Percentiles rank a stretch among this genome's conserved stretches.
These are phyloP conservation scores for Epichloe glyceriae DNA, from an alignment of 2,329 filamentous ascomycete genomes.

Conservation along the genomic window DNA sequence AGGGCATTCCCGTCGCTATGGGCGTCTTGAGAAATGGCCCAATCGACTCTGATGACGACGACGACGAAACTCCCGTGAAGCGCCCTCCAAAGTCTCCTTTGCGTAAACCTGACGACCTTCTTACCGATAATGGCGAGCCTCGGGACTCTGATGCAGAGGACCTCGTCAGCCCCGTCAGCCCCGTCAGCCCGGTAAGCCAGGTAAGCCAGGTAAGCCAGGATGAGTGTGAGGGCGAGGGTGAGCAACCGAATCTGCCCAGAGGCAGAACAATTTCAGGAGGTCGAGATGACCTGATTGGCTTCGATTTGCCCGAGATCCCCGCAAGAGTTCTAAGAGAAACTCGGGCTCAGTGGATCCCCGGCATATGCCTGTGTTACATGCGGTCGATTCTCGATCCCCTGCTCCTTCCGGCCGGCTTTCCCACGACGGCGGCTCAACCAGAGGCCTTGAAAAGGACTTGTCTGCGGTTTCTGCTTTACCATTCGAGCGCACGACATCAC, in stretches of 20 bases:
- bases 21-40: conserved; percentile 45
- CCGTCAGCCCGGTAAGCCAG: not conserved
- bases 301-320: conserved; percentile 43
- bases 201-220: too few species aligned
- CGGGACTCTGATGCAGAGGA: conserved; percentile 32
- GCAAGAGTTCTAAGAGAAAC: conserved; percentile 58
- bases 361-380: conserved; percentile 7
- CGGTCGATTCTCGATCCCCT: conserved; percentile 5
- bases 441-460: conserved; percentile 1
- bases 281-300: not conserved
- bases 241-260: conserved; percentile 13
- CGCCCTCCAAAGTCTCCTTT: conserved; percentile 14
- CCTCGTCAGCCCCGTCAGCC: conserved; percentile 16
- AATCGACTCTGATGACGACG: conserved; percentile 51
- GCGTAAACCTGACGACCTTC: conserved; percentile 22
- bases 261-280: not conserved
- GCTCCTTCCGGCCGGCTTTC: conserved; percentile 9
- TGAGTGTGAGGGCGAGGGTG: not conserved
- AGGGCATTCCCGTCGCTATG: conserved; percentile 53
- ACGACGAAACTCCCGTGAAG: conserved; percentile 17
- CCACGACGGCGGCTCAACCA: conserved; percentile 4
- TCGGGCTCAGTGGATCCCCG: conserved; percentile 27
- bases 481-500: conserved; percentile 43
- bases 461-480: conserved; percentile 28
- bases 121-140: conserved; percentile 34